Conservation (phyloP, 768 basidiomycete species). For the Boletales sp. region DNA sequence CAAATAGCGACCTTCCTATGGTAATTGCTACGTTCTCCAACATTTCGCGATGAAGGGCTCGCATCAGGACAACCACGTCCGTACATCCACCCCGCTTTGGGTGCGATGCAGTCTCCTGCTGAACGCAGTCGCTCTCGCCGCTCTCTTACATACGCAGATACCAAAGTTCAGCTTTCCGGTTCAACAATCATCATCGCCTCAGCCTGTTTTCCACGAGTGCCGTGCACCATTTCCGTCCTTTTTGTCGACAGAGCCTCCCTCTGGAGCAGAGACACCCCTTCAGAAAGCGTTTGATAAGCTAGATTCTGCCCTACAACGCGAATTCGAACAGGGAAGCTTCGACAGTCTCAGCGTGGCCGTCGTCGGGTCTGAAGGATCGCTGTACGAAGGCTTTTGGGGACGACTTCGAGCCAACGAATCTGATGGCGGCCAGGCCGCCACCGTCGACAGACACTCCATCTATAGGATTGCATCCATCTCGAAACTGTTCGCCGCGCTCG, state of each 20-base stretch:
- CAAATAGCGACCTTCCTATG: too few relatives aligned
- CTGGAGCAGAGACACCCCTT: slow-evolving; percentile 8
- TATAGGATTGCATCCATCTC: slow-evolving; percentile 52
- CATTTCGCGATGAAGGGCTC: too few relatives aligned
- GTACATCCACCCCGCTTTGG: slow-evolving; percentile 5
- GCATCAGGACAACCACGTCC: too few relatives aligned
- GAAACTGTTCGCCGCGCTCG: slow-evolving; percentile 48
- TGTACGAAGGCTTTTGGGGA: slow-evolving; percentile 47
- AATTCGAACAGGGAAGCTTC: slow-evolving; percentile 33
- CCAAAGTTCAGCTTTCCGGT: background rate
- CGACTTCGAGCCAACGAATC: slow-evolving; percentile 43
- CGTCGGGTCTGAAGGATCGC: slow-evolving; percentile 40
- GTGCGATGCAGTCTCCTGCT: slow-evolving; percentile 16
- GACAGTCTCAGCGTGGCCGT: slow-evolving; percentile 51
- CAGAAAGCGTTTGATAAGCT: slow-evolving; percentile 6
- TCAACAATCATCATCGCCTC: background rate
- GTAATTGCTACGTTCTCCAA: too few relatives aligned
- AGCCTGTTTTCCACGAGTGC: slow-evolving; percentile 4
- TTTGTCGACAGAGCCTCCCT: slow-evolving; percentile 12
- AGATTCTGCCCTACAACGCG: slow-evolving; percentile 7
- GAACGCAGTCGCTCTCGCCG: slow-evolving; percentile 8
- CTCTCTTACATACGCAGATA: slow-evolving; percentile 5
- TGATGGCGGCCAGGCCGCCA: slow-evolving; percentile 10
- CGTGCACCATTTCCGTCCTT: slow-evolving; percentile 16
- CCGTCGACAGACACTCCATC: slow-evolving; percentile 41